Conservation (phyloP, 208 protist species). For the Trypanosoma grayi region DNA sequence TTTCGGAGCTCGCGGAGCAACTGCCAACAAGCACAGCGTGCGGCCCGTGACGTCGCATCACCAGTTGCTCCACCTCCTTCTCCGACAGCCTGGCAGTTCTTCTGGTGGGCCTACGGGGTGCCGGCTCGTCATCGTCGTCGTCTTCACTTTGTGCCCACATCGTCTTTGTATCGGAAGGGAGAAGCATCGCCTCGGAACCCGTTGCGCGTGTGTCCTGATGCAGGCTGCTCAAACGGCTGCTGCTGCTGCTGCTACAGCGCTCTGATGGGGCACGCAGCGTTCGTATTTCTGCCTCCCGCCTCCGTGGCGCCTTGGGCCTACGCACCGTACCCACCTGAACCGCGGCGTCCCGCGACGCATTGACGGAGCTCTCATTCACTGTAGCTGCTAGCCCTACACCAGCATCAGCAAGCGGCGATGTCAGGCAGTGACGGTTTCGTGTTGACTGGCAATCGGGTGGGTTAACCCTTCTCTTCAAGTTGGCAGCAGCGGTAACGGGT, state of each 20-base stretch:
- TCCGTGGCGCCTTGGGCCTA: too few relatives aligned
- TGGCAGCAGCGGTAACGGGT: not conserved
- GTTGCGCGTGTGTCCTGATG: not conserved
- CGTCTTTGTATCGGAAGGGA: not conserved
- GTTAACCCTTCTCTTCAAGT: too few relatives aligned
- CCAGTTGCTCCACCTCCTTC: not conserved
- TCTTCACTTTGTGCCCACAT: not conserved
- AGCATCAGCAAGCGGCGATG: not conserved
- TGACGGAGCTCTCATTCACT: too few relatives aligned
- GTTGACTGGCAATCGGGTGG: not conserved
- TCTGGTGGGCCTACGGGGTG: not conserved
- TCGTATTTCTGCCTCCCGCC: not conserved
- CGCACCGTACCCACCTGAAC: too few relatives aligned
- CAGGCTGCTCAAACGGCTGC: not conserved
- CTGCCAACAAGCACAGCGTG: not conserved
- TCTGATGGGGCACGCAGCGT: slow-evolving; percentile 18
- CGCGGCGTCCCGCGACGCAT: too few relatives aligned
- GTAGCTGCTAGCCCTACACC: too few relatives aligned
- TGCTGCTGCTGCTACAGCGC: not conserved
- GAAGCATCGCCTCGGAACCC: not conserved
- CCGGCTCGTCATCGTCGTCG: not conserved
- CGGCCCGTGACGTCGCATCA: not conserved
- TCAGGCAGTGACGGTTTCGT: not conserved
- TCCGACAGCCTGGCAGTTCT: not conserved
- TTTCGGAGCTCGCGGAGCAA: slow-evolving; percentile 7